Evolutionary conservation across 257 asterid genomes (phyloP).

Genomic region (Solanum habrochaites): DNA sequence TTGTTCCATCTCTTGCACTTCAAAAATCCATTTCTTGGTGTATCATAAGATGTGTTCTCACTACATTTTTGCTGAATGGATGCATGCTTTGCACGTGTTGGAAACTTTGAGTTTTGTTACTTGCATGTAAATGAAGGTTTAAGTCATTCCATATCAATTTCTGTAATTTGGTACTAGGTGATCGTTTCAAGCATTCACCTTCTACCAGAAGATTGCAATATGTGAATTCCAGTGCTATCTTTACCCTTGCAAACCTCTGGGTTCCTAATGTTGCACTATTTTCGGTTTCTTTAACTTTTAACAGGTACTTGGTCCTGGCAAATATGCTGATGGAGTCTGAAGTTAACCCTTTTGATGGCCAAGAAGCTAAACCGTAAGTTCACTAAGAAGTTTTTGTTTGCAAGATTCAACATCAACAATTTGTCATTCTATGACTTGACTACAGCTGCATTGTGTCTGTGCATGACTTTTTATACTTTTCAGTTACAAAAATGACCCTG

Average conservation of each 20-base stretch:
- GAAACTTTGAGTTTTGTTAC: background rate
- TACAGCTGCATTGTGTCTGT: background rate
- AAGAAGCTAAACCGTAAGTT: slow-evolving; percentile 89
- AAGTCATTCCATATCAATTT: background rate
- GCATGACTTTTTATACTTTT: background rate
- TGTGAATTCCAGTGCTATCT: background rate
- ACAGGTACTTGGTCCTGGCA: slow-evolving; percentile 86
- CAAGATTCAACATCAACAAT: background rate
- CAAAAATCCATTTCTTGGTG: background rate
- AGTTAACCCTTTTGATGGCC: slow-evolving; percentile 98
- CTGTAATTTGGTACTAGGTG: background rate
- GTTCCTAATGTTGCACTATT: background rate
- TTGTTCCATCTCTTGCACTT: background rate
- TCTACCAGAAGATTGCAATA: background rate
- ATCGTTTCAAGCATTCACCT: background rate
- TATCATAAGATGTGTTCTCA: background rate
- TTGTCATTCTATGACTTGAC: background rate
- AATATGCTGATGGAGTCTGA: slow-evolving; percentile 99
- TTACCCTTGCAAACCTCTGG: background rate
- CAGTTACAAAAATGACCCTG: slow-evolving; percentile 94
- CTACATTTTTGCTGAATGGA: background rate
- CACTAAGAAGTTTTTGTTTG: background rate
- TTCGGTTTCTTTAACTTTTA: background rate
- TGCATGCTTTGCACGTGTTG: background rate
- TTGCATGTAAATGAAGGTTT: background rate